Conservation (phyloP, 108 stramenopile genomes). For the Pseudonitzschia multiseries region DNA sequence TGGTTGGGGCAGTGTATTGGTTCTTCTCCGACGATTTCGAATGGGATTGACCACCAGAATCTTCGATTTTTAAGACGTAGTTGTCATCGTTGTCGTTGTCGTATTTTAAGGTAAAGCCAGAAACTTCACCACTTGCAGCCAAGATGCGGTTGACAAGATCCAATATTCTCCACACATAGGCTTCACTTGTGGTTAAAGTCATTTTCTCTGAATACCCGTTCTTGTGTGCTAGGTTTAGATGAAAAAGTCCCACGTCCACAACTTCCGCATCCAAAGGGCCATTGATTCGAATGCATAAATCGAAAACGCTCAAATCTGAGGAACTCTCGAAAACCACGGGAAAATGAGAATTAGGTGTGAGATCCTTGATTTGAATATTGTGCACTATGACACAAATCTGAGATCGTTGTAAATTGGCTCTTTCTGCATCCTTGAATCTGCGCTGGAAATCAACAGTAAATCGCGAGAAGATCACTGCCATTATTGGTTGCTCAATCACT, state of each 20-base stretch:
- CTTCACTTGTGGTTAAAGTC: constrained; percentile 74
- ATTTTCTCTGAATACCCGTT: constrained; percentile 70
- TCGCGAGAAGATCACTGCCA: constrained; percentile 58
- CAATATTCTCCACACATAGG: constrained; percentile 81
- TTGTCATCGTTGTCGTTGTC: constrained; percentile 71
- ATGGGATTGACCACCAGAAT: constrained; percentile 29
- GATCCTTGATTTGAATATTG: constrained; percentile 67
- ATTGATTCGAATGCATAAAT: constrained; percentile 71
- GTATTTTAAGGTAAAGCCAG: constrained; percentile 61
- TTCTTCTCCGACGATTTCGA: neutral
- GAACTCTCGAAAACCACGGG: constrained; percentile 66
- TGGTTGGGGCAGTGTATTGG: constrained; percentile 66
- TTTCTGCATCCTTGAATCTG: constrained; percentile 66
- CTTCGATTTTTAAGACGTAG: constrained; percentile 58
- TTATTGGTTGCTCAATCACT: constrained; percentile 29
- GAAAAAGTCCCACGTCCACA: constrained; percentile 73
- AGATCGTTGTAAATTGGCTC: constrained; percentile 54
- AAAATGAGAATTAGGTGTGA: constrained; percentile 57
- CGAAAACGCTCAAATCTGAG: constrained; percentile 65
- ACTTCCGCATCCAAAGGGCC: constrained; percentile 73
- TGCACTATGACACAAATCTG: constrained; percentile 78
- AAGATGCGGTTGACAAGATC: constrained; percentile 72
- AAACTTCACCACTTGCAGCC: constrained; percentile 66
- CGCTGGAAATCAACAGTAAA: constrained; percentile 85
- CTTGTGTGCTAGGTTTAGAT: constrained; percentile 71